These are phyloP conservation scores for Emmonsiellopsis sp. DNA, from an alignment of 2,329 filamentous ascomycete species.

Conservation along the genomic window DNA sequence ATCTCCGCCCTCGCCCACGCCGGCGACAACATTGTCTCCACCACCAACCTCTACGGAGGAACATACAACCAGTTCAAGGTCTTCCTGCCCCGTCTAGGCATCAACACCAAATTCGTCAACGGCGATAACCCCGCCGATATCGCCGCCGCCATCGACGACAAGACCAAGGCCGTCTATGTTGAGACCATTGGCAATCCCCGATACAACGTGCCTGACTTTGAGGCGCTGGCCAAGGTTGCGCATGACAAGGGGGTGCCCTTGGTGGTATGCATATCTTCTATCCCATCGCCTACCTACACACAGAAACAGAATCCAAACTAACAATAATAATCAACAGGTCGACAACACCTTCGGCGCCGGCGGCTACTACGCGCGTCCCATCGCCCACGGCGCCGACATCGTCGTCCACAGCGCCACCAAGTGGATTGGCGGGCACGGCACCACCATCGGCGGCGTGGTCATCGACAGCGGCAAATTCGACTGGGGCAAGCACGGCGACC, in stretches of 20 bases:
- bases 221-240: conserved; percentile 72
- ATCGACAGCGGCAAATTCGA: conserved; percentile 87
- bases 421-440: conserved; percentile 94
- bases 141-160: conserved; percentile 74
- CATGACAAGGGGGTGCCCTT: conserved; percentile 60
- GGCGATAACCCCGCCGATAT: conserved; percentile 74
- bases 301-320: neutral
- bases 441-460: conserved; percentile 78
- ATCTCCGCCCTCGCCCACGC: conserved; percentile 73
- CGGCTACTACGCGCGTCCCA: conserved; percentile 77
- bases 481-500: conserved; percentile 73
- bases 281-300: neutral
- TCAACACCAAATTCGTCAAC: conserved; percentile 76
- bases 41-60: conserved; percentile 83
- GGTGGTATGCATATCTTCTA: conserved; percentile 34
- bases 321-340: conserved; percentile 41
- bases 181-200: conserved; percentile 90
- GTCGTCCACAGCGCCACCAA: conserved; percentile 92
- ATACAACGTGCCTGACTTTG: conserved; percentile 88
- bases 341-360: conserved; percentile 96
- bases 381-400: conserved; percentile 86
- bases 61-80: conserved; percentile 98
- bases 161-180: conserved; percentile 84
- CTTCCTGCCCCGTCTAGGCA: conserved; percentile 73
- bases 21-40: conserved; percentile 89